A percentile compares a stretch with the other conserved stretches of the same genome.
phyloP scores from a whole-genome alignment of 192 early-diverging fungal species.

The Chytriomyces hyalinus region DNA sequence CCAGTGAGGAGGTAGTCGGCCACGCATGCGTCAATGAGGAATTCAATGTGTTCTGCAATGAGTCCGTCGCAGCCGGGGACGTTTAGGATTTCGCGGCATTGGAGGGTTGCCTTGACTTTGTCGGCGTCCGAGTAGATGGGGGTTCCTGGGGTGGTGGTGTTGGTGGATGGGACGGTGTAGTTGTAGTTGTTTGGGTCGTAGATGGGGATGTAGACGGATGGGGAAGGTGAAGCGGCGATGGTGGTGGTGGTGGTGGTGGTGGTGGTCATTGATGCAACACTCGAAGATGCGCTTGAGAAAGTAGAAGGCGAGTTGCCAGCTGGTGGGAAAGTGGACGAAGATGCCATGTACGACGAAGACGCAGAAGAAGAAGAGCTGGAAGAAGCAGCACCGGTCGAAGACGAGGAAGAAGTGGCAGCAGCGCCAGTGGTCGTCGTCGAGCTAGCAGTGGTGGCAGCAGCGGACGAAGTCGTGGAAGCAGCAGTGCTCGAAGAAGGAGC shows the following conservation, averaged over 20 bases:
- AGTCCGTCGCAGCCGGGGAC: neutral
- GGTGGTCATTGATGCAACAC: neutral
- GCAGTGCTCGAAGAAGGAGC: no score
- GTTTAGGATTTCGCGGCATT: neutral
- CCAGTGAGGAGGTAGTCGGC: neutral
- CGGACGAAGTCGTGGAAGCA: no score
- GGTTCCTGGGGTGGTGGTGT: neutral
- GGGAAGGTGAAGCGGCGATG: neutral
- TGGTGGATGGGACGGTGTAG: neutral
- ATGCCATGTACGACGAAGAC: no score
- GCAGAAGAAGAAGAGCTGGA: neutral
- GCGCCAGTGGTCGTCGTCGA: neutral
- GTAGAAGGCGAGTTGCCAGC: neutral
- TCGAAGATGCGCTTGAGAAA: neutral
- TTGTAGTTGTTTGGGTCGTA: neutral
- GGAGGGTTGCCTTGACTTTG: neutral
- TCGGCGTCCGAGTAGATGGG: neutral
- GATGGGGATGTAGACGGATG: neutral
- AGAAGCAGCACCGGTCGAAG: neutral
- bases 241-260: neutral
- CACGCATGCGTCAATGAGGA: neutral
- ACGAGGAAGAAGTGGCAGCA: neutral
- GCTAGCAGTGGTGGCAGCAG: no score
- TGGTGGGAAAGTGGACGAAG: no score
- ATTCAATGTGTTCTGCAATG: neutral